Base-by-base conservation (phyloP, 164 flowering plant species). In the Annona cherimola region DNA sequence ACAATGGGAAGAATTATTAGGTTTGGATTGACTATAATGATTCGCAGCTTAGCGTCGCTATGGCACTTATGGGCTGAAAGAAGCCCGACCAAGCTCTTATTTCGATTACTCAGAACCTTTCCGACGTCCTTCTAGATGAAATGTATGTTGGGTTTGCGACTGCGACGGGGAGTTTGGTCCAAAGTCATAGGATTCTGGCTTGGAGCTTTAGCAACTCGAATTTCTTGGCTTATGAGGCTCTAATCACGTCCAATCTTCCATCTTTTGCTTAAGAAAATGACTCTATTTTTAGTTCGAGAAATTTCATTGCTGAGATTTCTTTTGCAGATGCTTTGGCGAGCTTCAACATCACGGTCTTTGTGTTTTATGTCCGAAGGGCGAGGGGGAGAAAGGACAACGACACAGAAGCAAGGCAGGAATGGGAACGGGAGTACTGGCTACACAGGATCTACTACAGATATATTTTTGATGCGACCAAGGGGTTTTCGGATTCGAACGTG, bases 341-440 rank as follows among this genome's bases (percentile, higher is more conserved):
- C 3, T 41, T 71, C 9, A 63, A 3, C 3, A 16, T 64, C 7
- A 35, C 20, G 39, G 50, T 73, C 5, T 55, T 1, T 62, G 11
- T 64, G 61, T 4, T 78, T 9, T 46, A 66, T 60, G 16, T 12
- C 12, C 16, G 63, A 54, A 69, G 72, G 66, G 77, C 39, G 50
- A 5, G 6, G 16, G 11, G 67, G 35, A 61, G 68, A 68, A 67
- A 65, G 61, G 35, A 18, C 11, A 67, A 63, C 57, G 35, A 9
- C 12, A 26, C 59, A 45, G 68, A 81, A 9, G 80, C n/a, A 4
- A 68, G 71, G 54, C 85, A 86, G 73, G 84, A 81, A 6, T 86
- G 89, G 89, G 89, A 86, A 66, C n/a, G 70, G 72, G 84, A 86
- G 66, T 86, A 81, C 60, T 83, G 89, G 86, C 87, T 87, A 4